Conservation (phyloP, 805 yeast species). For the Suhomyces prunicola region DNA sequence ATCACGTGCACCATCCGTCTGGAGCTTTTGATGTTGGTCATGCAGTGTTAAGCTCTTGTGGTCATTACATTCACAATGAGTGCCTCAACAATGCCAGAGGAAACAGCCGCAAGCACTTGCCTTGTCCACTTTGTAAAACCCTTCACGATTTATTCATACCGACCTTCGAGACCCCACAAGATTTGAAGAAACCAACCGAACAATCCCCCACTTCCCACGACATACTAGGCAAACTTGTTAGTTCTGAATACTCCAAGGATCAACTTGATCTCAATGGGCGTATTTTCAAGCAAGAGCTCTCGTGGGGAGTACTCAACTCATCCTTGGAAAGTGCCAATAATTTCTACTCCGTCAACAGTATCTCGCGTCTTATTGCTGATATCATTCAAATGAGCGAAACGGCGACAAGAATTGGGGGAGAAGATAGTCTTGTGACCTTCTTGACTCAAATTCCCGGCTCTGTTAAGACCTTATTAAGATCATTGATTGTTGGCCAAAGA, state of each 20-base stretch:
- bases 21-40: background rate
- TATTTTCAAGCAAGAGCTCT: background rate
- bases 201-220: too few species aligned
- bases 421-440: conserved; percentile 20
- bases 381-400: conserved; percentile 60
- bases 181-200: conserved; percentile 1
- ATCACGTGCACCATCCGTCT: background rate
- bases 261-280: background rate
- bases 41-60: conserved; percentile 43
- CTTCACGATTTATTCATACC: conserved; percentile 46
- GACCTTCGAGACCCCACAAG: conserved; percentile 21
- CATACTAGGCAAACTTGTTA: background rate
- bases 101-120: conserved; percentile 20
- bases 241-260: background rate
- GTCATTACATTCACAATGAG: conserved; percentile 50
- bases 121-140: conserved; percentile 52
- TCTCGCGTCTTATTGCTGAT: conserved; percentile 37
- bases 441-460: conserved; percentile 25
- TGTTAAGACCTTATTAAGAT: conserved; percentile 31
- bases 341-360: conserved; percentile 12
- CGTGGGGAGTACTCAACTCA: background rate
- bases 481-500: conserved; percentile 41
- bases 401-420: conserved; percentile 48
- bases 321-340: background rate
- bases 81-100: conserved; percentile 37